A percentile compares a stretch with the other conserved stretches of the same genome.
These are phyloP conservation scores for Ceratobasidium sp. DNA, from an alignment of 1,284 basidiomycete species.

Conservation along the genomic window DNA sequence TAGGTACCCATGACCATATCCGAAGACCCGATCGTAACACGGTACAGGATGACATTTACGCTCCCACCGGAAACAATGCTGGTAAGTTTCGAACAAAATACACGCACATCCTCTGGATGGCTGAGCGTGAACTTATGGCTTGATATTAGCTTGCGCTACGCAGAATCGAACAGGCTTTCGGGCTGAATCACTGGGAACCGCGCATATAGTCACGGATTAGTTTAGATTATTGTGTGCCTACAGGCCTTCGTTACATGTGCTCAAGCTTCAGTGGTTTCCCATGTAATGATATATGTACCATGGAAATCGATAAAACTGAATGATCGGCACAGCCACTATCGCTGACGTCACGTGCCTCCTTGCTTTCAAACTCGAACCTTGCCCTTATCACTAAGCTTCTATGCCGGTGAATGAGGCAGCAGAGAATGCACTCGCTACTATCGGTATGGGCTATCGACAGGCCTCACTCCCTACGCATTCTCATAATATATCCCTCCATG, in stretches of 20 bases:
- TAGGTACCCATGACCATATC: constrained; percentile 28
- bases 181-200: constrained; percentile 7
- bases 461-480: background rate
- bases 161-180: constrained; percentile 19
- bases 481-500: background rate
- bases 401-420: background rate
- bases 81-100: background rate
- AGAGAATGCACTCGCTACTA: constrained; percentile 2
- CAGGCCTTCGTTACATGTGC: no score
- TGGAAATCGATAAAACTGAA: no score
- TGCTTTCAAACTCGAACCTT: background rate
- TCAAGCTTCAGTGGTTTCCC: no score
- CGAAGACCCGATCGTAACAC: constrained; percentile 7
- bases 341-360: background rate
- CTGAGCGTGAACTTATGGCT: no score
- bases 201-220: no score
- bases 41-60: constrained; percentile 37
- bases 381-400: background rate
- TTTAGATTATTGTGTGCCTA: no score
- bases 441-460: background rate
- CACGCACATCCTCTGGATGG: no score
- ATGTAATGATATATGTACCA: no score
- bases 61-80: constrained; percentile 30
- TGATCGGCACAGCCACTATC: no score
- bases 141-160: constrained; percentile 11